Evolutionary conservation across 441 rosid genomes (phyloP).

Genomic region (Syzygium syzygioides): DNA sequence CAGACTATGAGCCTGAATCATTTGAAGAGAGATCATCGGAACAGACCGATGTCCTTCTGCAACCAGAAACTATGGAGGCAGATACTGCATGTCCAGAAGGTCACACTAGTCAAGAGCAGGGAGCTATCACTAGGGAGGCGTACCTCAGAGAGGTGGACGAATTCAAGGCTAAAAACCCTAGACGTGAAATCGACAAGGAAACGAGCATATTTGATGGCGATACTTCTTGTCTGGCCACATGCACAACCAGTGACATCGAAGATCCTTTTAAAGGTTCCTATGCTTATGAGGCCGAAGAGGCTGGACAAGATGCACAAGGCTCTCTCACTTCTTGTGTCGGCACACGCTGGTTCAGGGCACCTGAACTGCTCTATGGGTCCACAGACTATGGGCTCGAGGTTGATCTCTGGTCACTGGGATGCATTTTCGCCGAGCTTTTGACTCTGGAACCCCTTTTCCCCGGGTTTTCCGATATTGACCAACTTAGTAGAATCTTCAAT

Average conservation of each 20-base stretch:
- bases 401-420: constrained; percentile 90
- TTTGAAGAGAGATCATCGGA: constrained; percentile 19
- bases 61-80: constrained; percentile 27
- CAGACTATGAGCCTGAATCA: constrained; percentile 26
- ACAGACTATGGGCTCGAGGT: constrained; percentile 67
- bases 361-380: constrained; percentile 90
- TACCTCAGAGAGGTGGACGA: constrained; percentile 46
- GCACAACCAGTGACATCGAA: constrained; percentile 64
- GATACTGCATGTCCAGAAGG: constrained; percentile 21
- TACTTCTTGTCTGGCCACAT: constrained; percentile 81
- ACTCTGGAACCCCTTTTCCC: constrained; percentile 78
- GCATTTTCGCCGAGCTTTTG: constrained; percentile 78
- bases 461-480: constrained; percentile 87
- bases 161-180: constrained; percentile 39
- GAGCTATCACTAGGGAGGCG: constrained; percentile 35
- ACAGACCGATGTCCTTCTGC: constrained; percentile 24
- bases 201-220: constrained; percentile 52
- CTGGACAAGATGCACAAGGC: constrained; percentile 32
- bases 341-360: constrained; percentile 92
- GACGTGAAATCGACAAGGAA: constrained; percentile 55
- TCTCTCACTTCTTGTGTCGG: constrained; percentile 85
- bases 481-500: constrained; percentile 57
- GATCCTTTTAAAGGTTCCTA: constrained; percentile 49
- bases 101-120: constrained; percentile 23
- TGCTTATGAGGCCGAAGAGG: constrained; percentile 58